Evolutionary conservation across 495 filamentous ascomycete species (phyloP).

Genomic region (Xylaria curta): DNA sequence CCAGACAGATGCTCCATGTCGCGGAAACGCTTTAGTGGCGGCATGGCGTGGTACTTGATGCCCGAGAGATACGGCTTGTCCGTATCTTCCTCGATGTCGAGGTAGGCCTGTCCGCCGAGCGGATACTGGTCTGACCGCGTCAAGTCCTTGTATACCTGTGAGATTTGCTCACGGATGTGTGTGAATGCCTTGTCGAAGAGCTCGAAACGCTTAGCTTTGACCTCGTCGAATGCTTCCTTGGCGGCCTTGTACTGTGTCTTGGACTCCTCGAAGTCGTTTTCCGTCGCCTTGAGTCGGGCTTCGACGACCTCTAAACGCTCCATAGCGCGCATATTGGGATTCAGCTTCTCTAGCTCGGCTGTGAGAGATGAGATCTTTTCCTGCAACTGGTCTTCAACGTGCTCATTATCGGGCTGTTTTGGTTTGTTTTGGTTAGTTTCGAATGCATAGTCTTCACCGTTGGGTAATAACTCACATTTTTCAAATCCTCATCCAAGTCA

Average conservation of each 20-base stretch:
- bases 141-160: conserved; percentile 90
- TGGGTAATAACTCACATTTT: conserved; percentile 62
- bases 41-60: conserved; percentile 98
- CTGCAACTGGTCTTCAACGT: conserved; percentile 77
- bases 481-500: conserved; percentile 82
- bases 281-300: conserved; percentile 80
- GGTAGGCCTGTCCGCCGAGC: conserved; percentile 90
- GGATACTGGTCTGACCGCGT: conserved; percentile 85
- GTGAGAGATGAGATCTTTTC: conserved; percentile 77
- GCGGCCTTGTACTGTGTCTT: conserved; percentile 73
- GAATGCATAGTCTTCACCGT: neutral
- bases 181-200: conserved; percentile 93
- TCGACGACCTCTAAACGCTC: conserved; percentile 89
- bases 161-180: conserved; percentile 95
- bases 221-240: conserved; percentile 79
- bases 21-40: conserved; percentile 95
- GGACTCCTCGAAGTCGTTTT: conserved; percentile 87
- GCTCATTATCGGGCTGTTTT: conserved; percentile 67
- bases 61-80: conserved; percentile 88
- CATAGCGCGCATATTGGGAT: conserved; percentile 93
- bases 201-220: conserved; percentile 83
- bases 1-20: conserved; percentile 99
- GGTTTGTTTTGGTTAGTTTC: conserved; percentile 46
- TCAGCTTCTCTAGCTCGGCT: conserved; percentile 85
- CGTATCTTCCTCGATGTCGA: conserved; percentile 89